Evolutionary conservation across 108 stramenopile species (phyloP), one percentile per base, ranked within the genome.

Genomic region (Phaeodactylum tricornutum): DNA sequence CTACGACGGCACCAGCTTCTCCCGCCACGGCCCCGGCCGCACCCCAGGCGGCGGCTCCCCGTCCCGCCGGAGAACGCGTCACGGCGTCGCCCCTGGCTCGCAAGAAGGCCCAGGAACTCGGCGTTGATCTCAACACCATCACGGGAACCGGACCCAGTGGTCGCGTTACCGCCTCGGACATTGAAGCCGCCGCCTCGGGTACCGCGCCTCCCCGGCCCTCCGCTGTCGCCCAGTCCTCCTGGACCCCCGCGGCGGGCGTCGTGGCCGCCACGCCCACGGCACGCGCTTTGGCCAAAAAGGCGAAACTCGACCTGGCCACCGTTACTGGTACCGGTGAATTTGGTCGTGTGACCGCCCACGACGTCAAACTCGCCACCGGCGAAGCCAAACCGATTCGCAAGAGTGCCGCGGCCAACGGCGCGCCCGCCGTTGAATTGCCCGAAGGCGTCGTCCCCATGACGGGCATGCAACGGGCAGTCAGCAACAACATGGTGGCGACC

Each of bases 381-480:
- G 82, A 87, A 57, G 88, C 77, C 68, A 60, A 81, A 38, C 81
- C 90, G 24, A 66, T 68, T 46, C 77, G 86, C 53, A 85, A 75
- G 43, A 54, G 72, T 36, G 62, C 68, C 5, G 33, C 71, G 15
- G 59, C 67, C n/a, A 58, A 69, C 6, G 76, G 76, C 12, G 57
- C 51, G 36, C 62, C 58, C 0, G 41, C 65, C 20, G 66, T 72
- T 33, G 85, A 85, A 40, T 50, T 94, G 52, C 95, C 93, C n/a
- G 69, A 72, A 25, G 92, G 95, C 21, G 55, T 81, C 22, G 89
- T 93, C 20, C 77, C 93, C 4, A 92, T 96, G 87, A 88, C 85
- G 24, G 95, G 94, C 37, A 98, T 98, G 96, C 94, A 96, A 66
- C 78, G 83, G 48, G 96, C 96, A 23, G 95, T 98, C 43, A 84